Base-by-base conservation (phyloP, 495 filamentous ascomycete species). In the Podospora australis region DNA sequence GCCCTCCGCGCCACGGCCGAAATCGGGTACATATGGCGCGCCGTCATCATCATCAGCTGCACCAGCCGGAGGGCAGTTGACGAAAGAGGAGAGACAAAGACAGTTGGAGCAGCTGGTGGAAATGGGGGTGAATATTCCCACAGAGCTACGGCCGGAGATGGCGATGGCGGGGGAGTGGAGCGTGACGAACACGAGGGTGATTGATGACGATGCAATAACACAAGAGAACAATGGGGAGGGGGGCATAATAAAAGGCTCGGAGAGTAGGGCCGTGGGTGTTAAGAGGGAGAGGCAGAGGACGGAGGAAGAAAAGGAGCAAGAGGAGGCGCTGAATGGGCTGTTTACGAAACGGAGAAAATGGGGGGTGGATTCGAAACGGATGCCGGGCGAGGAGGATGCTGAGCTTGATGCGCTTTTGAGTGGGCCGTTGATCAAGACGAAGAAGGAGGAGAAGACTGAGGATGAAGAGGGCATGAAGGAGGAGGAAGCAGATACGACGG, bases 131-230 rank as follows among this genome's bases (percentile, higher is more conserved):
- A 78, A 78, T 14, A 79, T 97, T 26, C 92, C 92, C 9, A 82
- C 89, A 23, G 84, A 91, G 56, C 81, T 82, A 54, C 72, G 88
- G 43, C 66, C 72, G 6, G 84, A 89, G 46, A 82, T 96, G 80
- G 89, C 89, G 4, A 76, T 96, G 71, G 82, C 82, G n/a, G 88
- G 92, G 17, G 86, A 92, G 38, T 99, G 92, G 92, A 77, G 86
- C 57, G 84, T 83, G 6, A 78, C 86, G 1, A 75, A 78, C 2
- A 78, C 82, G 59, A 64, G 68, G 49, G 58, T 72, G 13, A 57
- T 75, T 21, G 16, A 60, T 13, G 54, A 65, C 2, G 43, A 60
- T 5, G 43, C 30, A 9, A n/a, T n/a, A n/a, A n/a, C n/a, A n/a
- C n/a, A n/a, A n/a, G 60, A 59, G 23, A 47, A 44, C 11, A 59